These are phyloP conservation scores for Daldinia caldariorum DNA, from an alignment of 495 filamentous ascomycete species.

Conservation along the genomic window DNA sequence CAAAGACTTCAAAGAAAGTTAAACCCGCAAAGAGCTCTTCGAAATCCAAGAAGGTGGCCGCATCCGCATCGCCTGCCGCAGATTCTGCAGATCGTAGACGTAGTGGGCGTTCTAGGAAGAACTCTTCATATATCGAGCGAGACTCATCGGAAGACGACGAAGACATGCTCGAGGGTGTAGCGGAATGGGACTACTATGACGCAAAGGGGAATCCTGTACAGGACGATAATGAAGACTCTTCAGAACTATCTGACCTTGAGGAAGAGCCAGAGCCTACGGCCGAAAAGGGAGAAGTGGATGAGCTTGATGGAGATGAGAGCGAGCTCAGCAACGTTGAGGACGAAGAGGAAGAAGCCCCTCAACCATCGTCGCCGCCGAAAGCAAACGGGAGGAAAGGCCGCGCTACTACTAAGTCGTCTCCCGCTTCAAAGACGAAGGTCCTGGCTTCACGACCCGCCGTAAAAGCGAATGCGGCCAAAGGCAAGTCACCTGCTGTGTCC, in stretches of 20 bases:
- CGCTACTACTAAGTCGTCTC: constrained; percentile 28
- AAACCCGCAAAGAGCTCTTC: constrained; percentile 47
- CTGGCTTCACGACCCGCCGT: constrained; percentile 41
- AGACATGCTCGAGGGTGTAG: constrained; percentile 66
- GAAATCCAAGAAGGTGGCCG: constrained; percentile 47
- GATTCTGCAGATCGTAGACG: constrained; percentile 57
- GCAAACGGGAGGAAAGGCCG: constrained; percentile 40
- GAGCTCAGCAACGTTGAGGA: constrained; percentile 45
- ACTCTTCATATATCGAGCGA: constrained; percentile 59
- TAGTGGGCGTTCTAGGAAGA: constrained; percentile 59
- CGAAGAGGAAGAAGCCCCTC: constrained; percentile 37
- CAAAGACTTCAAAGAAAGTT: constrained; percentile 46
- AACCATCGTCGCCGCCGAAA: constrained; percentile 33
- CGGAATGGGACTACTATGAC: constrained; percentile 63
- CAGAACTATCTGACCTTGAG: constrained; percentile 39
- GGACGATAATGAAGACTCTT: constrained; percentile 39
- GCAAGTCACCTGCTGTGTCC: constrained; percentile 37
- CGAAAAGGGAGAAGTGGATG: constrained; percentile 44
- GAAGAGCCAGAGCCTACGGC: constrained; percentile 38
- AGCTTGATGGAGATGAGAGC: constrained; percentile 29
- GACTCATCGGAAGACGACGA: constrained; percentile 64
- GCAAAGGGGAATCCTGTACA: constrained; percentile 37
- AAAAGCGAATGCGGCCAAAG: constrained; percentile 36
- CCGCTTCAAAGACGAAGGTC: constrained; percentile 26
- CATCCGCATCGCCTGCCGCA: constrained; percentile 47